Percentiles rank a stretch among this genome's conserved stretches.
phyloP scores from a whole-genome alignment of 2,329 filamentous ascomycete species.

The Verticillium albo-atrum region DNA sequence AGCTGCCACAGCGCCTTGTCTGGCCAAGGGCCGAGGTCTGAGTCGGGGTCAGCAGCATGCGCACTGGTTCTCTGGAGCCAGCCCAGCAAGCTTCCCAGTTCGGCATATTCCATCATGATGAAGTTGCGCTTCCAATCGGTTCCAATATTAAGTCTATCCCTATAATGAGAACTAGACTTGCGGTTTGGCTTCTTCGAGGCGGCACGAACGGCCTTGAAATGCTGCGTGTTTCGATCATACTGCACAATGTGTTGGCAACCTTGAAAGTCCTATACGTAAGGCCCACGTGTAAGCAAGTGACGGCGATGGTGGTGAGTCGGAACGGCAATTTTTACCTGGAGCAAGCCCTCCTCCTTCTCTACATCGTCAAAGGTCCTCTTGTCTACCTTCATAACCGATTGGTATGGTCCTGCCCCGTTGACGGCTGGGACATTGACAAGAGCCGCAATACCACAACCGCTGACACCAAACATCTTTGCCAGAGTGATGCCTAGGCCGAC shows the following conservation, averaged over 20 bases:
- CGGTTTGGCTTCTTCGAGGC: not conserved
- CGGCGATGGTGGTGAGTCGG: not conserved
- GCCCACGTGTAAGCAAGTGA: not conserved
- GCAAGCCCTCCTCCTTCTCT: slow-evolving; percentile 4
- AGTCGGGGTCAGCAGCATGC: not conserved
- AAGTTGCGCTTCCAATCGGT: slow-evolving; percentile 6
- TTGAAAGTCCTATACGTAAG: not conserved
- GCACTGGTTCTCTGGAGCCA: slow-evolving; percentile 10
- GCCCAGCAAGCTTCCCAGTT: slow-evolving; percentile 15
- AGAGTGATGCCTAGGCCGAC: slow-evolving; percentile 18
- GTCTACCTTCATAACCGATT: not conserved
- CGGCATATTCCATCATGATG: slow-evolving; percentile 20
- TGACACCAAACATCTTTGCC: slow-evolving; percentile 18
- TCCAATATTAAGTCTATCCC: not conserved
- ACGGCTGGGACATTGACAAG: slow-evolving; percentile 3
- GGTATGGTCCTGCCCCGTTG: not conserved
- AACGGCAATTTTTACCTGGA: slow-evolving; percentile 1
- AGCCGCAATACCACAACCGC: slow-evolving; percentile 19
- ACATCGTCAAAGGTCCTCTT: not conserved
- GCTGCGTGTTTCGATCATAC: not conserved
- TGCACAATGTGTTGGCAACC: not conserved
- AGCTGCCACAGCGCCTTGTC: slow-evolving; percentile 21
- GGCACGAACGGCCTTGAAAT: not conserved
- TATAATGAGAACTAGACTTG: not conserved
- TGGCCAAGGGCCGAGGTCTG: slow-evolving; percentile 1